A percentile compares a stretch with the other conserved stretches of the same genome.
Conservation (phyloP, 768 basidiomycete genomes). For the Tricholoma terreum region DNA sequence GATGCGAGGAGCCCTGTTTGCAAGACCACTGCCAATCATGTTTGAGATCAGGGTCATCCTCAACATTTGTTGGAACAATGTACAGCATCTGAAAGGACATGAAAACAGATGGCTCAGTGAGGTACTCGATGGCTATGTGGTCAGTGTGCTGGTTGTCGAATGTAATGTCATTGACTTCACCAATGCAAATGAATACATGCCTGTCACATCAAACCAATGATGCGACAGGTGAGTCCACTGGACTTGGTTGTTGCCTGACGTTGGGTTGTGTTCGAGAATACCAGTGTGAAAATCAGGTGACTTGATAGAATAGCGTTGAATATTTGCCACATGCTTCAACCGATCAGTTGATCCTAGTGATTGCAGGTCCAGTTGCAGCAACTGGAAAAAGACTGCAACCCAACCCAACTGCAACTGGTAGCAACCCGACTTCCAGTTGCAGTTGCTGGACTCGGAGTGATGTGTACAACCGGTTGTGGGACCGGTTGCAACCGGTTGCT, state of each 20-base stretch:
- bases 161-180: conserved; percentile 23
- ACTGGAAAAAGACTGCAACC: too few relatives aligned
- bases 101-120: conserved; percentile 11
- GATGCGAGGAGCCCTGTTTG: conserved; percentile 12
- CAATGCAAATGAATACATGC: conserved; percentile 25
- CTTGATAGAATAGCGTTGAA: neutral
- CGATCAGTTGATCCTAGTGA: too few relatives aligned
- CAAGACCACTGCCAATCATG: conserved; percentile 26
- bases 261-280: neutral
- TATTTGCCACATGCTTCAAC: neutral
- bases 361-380: too few relatives aligned
- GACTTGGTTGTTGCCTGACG: conserved; percentile 7
- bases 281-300: neutral
- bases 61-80: conserved; percentile 13
- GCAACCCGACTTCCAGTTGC: too few relatives aligned
- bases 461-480: too few relatives aligned
- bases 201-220: conserved; percentile 19
- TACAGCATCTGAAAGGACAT: conserved; percentile 23
- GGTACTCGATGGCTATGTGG: too few relatives aligned
- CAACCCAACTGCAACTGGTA: too few relatives aligned
- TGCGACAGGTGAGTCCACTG: conserved; percentile 24
- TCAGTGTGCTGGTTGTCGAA: conserved; percentile 15
- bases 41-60: conserved; percentile 15
- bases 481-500: too few relatives aligned
- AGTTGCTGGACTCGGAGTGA: too few relatives aligned